Evolutionary conservation across 2,329 filamentous ascomycete genomes (phyloP).

Genomic region (Colletotrichum agaves): DNA sequence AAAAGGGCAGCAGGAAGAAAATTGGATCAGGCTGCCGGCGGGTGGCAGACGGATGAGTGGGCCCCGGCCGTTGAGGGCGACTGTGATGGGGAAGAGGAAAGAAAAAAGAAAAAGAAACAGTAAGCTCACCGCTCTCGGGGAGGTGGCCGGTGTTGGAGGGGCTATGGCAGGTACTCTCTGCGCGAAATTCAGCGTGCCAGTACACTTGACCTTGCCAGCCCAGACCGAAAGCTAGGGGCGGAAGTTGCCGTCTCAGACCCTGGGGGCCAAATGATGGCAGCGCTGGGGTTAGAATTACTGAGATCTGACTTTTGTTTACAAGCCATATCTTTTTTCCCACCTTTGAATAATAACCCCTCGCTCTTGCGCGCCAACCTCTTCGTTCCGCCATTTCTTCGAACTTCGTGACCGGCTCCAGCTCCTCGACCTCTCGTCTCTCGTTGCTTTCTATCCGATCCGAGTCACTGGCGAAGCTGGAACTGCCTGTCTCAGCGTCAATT

Average conservation of each 20-base stretch:
- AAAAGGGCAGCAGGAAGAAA: background rate
- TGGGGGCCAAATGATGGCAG: constrained; percentile 21
- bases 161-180: background rate
- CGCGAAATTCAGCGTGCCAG: constrained; percentile 10
- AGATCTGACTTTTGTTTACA: constrained; percentile 37
- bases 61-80: background rate
- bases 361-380: constrained; percentile 31
- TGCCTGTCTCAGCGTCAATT: constrained; percentile 36
- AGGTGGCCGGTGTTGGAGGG: constrained; percentile 4
- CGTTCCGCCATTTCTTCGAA: constrained; percentile 17
- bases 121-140: constrained; percentile 17
- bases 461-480: constrained; percentile 31
- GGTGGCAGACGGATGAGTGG: background rate
- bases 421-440: background rate
- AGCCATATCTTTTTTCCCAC: constrained; percentile 30
- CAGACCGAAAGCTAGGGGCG: constrained; percentile 6
- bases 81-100: background rate
- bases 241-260: constrained; percentile 35
- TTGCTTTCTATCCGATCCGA: background rate
- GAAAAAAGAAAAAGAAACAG: background rate
- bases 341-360: constrained; percentile 36
- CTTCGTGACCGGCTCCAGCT: constrained; percentile 18
- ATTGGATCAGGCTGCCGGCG: background rate
- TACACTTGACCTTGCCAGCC: constrained; percentile 7
- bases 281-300: constrained; percentile 27